Percentiles rank a stretch among this genome's conserved stretches.
Conservation (phyloP, 2,329 filamentous ascomycete species). For the Exophiala xenobiotica region DNA sequence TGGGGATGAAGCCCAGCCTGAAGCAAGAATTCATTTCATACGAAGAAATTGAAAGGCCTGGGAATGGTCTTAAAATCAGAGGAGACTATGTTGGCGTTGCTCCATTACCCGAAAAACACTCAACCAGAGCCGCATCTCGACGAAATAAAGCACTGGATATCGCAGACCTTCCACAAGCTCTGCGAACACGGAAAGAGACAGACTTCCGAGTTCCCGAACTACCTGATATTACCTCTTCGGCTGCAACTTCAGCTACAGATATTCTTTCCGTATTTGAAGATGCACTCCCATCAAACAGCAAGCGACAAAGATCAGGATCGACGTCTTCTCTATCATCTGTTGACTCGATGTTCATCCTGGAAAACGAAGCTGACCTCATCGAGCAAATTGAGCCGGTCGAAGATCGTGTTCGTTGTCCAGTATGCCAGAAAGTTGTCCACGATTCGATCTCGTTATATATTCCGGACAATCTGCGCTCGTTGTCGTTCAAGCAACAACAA, state of each 20-base stretch:
- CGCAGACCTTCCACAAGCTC: slow-evolving; percentile 4
- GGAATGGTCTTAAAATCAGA: not conserved
- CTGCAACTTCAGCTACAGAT: slow-evolving; percentile 9
- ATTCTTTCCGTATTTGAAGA: slow-evolving; percentile 7
- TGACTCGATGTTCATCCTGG: slow-evolving; percentile 20
- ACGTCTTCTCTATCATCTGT: slow-evolving; percentile 26
- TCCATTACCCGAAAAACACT: not conserved
- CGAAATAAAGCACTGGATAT: slow-evolving; percentile 4
- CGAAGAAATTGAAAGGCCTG: slow-evolving; percentile 6
- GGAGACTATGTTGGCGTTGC: slow-evolving; percentile 8
- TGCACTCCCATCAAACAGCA: not conserved
- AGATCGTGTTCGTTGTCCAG: slow-evolving; percentile 11
- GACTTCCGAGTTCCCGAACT: slow-evolving; percentile 17
- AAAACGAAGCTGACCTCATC: slow-evolving; percentile 16
- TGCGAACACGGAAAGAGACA: not conserved
- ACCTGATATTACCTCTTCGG: slow-evolving; percentile 18
- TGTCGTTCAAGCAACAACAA: slow-evolving; percentile 27
- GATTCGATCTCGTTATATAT: slow-evolving; percentile 12
- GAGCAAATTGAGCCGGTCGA: not conserved
- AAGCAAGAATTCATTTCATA: slow-evolving; percentile 9
- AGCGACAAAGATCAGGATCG: slow-evolving; percentile 18
- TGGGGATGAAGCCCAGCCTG: not conserved
- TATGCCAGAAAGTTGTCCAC: slow-evolving; percentile 10
- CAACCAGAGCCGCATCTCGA: not conserved
- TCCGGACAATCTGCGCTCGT: slow-evolving; percentile 20